These are phyloP conservation scores for Trichosporon ovoides DNA, from an alignment of 1,284 basidiomycete genomes.

Conservation along the genomic window DNA sequence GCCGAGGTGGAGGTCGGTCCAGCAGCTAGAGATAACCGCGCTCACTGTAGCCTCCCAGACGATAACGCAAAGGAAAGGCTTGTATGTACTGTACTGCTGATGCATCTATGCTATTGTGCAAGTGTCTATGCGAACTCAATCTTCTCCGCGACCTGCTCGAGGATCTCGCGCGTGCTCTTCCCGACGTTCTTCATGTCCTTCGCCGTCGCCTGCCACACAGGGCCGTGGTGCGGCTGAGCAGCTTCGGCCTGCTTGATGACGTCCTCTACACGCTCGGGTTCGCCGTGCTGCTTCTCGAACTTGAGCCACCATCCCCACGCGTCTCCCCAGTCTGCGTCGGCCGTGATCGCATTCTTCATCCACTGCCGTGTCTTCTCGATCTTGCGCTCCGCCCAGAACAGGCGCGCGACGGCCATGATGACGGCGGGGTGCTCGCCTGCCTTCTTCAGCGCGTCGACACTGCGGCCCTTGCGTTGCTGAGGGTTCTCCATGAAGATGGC, in stretches of 20 bases:
- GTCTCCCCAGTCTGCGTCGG: constrained; percentile 72
- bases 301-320: constrained; percentile 94
- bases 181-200: constrained; percentile 73
- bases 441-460: constrained; percentile 88
- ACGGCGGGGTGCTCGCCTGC: constrained; percentile 80
- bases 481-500: constrained; percentile 86
- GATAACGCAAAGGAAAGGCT: not conserved
- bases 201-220: constrained; percentile 72
- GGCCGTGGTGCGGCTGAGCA: constrained; percentile 79
- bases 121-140: constrained; percentile 24
- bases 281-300: constrained; percentile 88
- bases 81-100: constrained; percentile 7
- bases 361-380: constrained; percentile 89
- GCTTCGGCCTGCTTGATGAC: constrained; percentile 63
- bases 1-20: not conserved
- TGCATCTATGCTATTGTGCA: constrained; percentile 10
- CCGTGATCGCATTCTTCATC: constrained; percentile 76
- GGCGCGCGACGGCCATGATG: constrained; percentile 80
- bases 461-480: constrained; percentile 76
- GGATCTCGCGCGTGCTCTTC: constrained; percentile 62
- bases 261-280: constrained; percentile 65
- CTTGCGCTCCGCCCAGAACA: constrained; percentile 93
- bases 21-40: not conserved
- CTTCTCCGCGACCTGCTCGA: constrained; percentile 63
- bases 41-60: too few relatives aligned